Evolutionary conservation across 495 filamentous ascomycete species (phyloP).

Genomic region (Penicillium maclennaniae): DNA sequence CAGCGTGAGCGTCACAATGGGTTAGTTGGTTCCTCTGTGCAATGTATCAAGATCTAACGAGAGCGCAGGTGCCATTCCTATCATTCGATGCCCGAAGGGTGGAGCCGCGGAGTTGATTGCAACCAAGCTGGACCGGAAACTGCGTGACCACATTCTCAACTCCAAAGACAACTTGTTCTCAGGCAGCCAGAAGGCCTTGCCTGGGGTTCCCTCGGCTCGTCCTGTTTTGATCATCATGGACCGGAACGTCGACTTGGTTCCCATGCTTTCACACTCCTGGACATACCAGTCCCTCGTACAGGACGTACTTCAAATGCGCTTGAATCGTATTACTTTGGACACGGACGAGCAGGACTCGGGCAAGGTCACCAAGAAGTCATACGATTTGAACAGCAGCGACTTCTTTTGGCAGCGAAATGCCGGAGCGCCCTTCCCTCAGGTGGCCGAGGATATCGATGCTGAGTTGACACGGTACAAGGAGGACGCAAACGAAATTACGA

Average conservation of each 20-base stretch:
- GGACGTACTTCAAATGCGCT: slow-evolving; percentile 87
- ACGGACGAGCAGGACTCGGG: slow-evolving; percentile 69
- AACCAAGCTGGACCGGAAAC: slow-evolving; percentile 87
- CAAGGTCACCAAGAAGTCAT: slow-evolving; percentile 74
- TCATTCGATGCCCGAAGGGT: slow-evolving; percentile 87
- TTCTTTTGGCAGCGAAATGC: slow-evolving; percentile 98
- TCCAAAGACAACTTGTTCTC: slow-evolving; percentile 95
- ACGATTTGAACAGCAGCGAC: slow-evolving; percentile 86
- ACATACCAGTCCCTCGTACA: slow-evolving; percentile 96
- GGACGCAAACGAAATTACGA: slow-evolving; percentile 90
- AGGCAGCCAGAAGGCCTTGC: slow-evolving; percentile 42
- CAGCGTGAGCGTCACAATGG: slow-evolving; percentile 96
- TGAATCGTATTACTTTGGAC: slow-evolving; percentile 96
- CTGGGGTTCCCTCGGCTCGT: slow-evolving; percentile 64
- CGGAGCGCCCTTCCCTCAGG: slow-evolving; percentile 89
- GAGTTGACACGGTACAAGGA: slow-evolving; percentile 94
- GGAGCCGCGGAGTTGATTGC: slow-evolving; percentile 94
- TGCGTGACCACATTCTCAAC: slow-evolving; percentile 94
- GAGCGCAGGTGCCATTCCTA: slow-evolving; percentile 72
- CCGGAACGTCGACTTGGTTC: slow-evolving; percentile 90
- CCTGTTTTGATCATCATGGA: slow-evolving; percentile 89
- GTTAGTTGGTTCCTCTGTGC: slow-evolving; percentile 41
- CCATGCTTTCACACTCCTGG: slow-evolving; percentile 99
- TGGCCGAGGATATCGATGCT: slow-evolving; percentile 91
- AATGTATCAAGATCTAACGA: neutral